Base-by-base conservation (phyloP, 139 green algal species). In the Ostreobium quekettii region DNA sequence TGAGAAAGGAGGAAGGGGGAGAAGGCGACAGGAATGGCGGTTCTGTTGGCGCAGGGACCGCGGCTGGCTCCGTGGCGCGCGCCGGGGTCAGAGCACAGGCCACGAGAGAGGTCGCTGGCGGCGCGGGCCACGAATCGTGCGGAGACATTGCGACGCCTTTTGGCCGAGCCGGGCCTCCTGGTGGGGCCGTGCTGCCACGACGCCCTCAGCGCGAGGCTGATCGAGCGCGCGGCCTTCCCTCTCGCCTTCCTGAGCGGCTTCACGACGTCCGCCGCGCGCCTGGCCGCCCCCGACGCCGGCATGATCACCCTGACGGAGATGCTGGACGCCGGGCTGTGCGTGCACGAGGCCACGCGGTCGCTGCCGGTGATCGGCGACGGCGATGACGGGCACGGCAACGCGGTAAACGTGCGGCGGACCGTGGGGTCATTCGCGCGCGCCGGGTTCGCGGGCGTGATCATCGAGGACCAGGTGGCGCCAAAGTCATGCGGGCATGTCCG, bases 341-440 rank as follows among this genome's bases (percentile, higher is more conserved):
- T 89, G 22, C 60, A 84, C 26, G 87, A 96, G 57, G 89, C 88
- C 26, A 95, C 90, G 0, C 39, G 39, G 7, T 11, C 22, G 36
- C 73, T 95, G 70, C 85, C 93, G 64, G 78, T 99, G 74, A 96
- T 98, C 65, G 93, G 86, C 6, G 93, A 99, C 69, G 93, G 83
- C n/a, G 93, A 99, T 81, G 96, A 87, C 0, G 86, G 92, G 3
- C 97, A 97, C 69, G 93, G 93, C 64, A 97, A 97, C 61, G 88
- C 92, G 0, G 77, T 98, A 48, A 97, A 97, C 65, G 92, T 96
- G 7, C 93, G 95, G 78, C 71, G 91, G 19, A 97, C 93, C 0
- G 89, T 98, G 36, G 48, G 60, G 1, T 89, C 88, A 8, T 99
- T 95, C 76, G 86, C 89, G 2, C 70, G 80, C 0, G 86, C 87